Evolutionary conservation across 2,329 filamentous ascomycete species (phyloP), one percentile per base, ranked within the genome.

Genomic region (Cercospora zeae-maydis): DNA sequence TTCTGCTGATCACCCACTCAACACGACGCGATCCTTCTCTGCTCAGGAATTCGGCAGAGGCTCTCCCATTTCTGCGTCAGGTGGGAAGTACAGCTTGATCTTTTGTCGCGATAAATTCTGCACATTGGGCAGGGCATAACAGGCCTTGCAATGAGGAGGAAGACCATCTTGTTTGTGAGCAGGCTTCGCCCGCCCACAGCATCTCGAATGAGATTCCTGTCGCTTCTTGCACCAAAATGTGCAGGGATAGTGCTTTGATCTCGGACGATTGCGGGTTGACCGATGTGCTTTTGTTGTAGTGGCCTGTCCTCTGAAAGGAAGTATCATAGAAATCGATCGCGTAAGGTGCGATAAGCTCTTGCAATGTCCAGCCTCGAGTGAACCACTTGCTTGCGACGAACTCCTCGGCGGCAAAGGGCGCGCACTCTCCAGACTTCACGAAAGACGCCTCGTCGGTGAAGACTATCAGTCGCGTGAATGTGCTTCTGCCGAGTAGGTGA

Each of bases 361-460:
- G 60, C 21, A 62, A 52, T 33, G 54, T 58, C 60, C 58, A 61
- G n/a, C 58, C 58, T 14, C 58, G 31, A 10, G 51, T 55, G 37
- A 61, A 61, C 58, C 58, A 61, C 31, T 11, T 24, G 39, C 57
- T 59, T 6, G 16, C 24, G n/a, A 37, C 5, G 11, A 59, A 27
- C 30, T 47, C 57, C n/a, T 31, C 24, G 3, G 21, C 42, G 11
- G 42, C 42, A 19, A 47, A 47, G 13, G 42, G 21, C 13, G 27
- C 21, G 42, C 14, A 11, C 21, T 27, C 21, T 47, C 11, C 21
- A 5, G 11, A 47, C 9, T 21, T 24, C 4, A 27, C 42, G 19
- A 47, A 47, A 6, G 42, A 47, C 5, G 42, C 42, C 9, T 14
- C 19, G 19, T 27, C 42, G 14, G 42, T 27, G 27, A 19, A 16